phyloP scores from a whole-genome alignment of 345 rosid genomes.

The Eucalyptus guilfoylei region DNA sequence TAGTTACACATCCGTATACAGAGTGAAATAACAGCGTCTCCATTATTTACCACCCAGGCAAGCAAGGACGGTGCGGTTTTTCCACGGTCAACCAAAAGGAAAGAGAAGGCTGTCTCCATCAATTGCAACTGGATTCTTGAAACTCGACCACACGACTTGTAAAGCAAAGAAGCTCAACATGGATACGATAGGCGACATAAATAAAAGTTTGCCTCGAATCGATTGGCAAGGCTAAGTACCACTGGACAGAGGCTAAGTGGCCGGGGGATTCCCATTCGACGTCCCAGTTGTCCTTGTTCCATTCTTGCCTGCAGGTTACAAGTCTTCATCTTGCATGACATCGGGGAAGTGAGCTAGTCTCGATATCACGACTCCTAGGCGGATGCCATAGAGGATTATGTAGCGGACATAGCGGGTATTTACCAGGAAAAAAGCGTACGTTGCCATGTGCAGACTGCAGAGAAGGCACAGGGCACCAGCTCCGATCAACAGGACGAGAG shows the following conservation, averaged over 20 bases:
- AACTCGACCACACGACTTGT: background rate
- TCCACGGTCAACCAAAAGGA: background rate
- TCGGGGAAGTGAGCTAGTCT: accelerated
- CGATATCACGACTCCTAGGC: accelerated
- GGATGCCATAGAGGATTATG: accelerated
- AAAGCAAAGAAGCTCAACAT: background rate
- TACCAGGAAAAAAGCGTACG: accelerated
- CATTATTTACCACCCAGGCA: background rate
- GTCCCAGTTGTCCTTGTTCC: background rate
- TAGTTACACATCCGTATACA: background rate
- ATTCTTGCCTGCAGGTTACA: background rate
- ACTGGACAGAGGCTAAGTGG: background rate
- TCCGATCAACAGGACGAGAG: background rate
- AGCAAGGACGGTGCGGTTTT: background rate
- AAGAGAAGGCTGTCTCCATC: background rate
- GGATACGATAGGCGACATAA: background rate
- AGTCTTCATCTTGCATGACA: accelerated
- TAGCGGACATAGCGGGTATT: accelerated
- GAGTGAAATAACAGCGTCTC: background rate
- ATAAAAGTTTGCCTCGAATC: background rate
- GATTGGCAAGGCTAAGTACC: background rate
- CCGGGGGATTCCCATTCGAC: background rate
- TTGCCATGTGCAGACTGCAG: accelerated
- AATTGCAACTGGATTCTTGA: background rate
- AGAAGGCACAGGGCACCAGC: background rate